A percentile compares a stretch with the other conserved stretches of the same genome.
These are phyloP conservation scores for Phyllosticta citribraziliensis DNA, from an alignment of 2,329 filamentous ascomycete genomes.

Conservation along the genomic window DNA sequence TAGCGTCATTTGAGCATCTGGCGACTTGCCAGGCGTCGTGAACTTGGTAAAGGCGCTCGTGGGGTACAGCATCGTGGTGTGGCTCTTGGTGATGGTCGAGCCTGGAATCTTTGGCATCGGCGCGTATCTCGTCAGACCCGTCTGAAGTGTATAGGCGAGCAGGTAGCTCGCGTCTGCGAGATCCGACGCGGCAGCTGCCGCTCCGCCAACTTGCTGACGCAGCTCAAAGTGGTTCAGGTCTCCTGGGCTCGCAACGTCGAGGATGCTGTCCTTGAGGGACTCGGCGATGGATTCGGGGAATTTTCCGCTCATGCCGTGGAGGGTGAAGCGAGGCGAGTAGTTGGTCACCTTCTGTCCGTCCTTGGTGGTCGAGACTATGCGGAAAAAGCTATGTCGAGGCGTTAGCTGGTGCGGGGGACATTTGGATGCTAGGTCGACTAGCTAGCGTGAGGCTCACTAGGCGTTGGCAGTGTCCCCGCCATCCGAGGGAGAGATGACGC, in stretches of 20 bases:
- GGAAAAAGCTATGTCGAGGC: constrained; percentile 19
- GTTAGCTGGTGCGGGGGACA: constrained; percentile 12
- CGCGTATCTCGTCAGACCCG: constrained; percentile 49
- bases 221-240: background rate
- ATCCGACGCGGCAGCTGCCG: constrained; percentile 17
- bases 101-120: constrained; percentile 51
- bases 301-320: constrained; percentile 53
- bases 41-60: constrained; percentile 46
- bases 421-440: background rate
- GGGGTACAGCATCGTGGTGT: constrained; percentile 41
- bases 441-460: constrained; percentile 1
- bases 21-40: constrained; percentile 23
- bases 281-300: constrained; percentile 40
- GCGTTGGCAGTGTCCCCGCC: constrained; percentile 28
- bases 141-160: constrained; percentile 47
- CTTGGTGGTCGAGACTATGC: constrained; percentile 45
- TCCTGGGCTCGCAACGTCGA: background rate
- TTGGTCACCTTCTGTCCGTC: constrained; percentile 48
- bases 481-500: constrained; percentile 33
- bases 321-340: constrained; percentile 55
- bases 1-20: constrained; percentile 40
- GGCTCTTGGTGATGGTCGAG: constrained; percentile 48
- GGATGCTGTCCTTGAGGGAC: constrained; percentile 16
- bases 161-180: constrained; percentile 22
- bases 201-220: constrained; percentile 12